These are phyloP conservation scores for Vitellaria paradoxa DNA, from an alignment of 179 eudicot genomes.

Conservation along the genomic window DNA sequence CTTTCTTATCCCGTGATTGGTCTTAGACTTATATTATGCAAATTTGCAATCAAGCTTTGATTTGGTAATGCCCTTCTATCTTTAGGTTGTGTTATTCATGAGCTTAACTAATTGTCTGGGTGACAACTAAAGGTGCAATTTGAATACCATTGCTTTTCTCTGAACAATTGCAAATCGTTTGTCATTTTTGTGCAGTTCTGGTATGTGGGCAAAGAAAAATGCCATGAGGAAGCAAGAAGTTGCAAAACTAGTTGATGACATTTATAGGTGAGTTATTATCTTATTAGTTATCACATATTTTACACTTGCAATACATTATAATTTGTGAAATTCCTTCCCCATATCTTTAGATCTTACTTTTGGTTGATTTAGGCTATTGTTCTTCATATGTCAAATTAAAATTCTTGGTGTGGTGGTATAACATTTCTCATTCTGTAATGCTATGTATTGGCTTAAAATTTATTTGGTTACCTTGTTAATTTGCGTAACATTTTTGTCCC, in stretches of 20 bases:
- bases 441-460: not conserved
- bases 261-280: conserved; percentile 58
- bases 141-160: not conserved
- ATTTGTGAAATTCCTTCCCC: not conserved
- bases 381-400: no score
- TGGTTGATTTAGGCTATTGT: not conserved
- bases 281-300: not conserved
- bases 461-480: not conserved
- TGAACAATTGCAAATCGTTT: not conserved
- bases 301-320: conserved; percentile 3
- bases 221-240: conserved; percentile 73
- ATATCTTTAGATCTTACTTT: not conserved
- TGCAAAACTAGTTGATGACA: conserved; percentile 81
- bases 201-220: no score
- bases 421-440: not conserved
- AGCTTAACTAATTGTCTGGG: not conserved
- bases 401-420: no score
- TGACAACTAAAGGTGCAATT: not conserved
- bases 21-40: not conserved
- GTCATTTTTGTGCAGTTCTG: conserved; percentile 46
- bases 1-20: not conserved
- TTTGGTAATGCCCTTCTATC: not conserved
- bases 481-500: not conserved
- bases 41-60: not conserved
- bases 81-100: conserved; percentile 2